Base-by-base conservation (phyloP, 129 eudicot species). In the Tagetes erecta region DNA sequence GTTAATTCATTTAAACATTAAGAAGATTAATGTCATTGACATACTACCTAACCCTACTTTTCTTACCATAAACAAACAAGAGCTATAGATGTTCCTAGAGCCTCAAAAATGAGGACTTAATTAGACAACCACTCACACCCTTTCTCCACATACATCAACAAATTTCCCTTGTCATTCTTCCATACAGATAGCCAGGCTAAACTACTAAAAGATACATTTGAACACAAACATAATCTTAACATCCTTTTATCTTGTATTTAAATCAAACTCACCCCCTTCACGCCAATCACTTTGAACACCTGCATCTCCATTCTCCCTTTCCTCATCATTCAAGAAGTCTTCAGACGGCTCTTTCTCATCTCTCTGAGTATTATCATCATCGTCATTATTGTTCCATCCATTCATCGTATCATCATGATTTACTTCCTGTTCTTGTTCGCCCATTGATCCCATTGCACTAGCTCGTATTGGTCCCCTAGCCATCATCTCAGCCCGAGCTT, bases 231-330 rank as follows among this genome's bases (percentile, higher is more conserved):
- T 45, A 41, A 57, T 20, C 14, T 5, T 33, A 59, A 33, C n/a
- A n/a, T 1, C 3, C 41, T 38, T 37, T 77, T 51, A 90, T 72
- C 95, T 86, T 37, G 92, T 81, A 82, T 90, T 93, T 67, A 93
- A 73, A 83, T 93, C 98, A 64, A 93, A 88, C 84, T 90, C 98
- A 35, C 78, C 97, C 13, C 80, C 88, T 30, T 82, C 89, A 75
- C 83, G 93, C 96, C 93, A 87, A 80, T 85, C 96, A 37, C 86
- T 80, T 59, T 85, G 86, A 41, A 75, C 30, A 12, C 77, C 88
- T 9, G 77, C 64, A 76, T 86, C 97, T 45, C 96, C 98, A 83
- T 93, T 86, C 64, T 90, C 97, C 46, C 96, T 67, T 74, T 80
- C 84, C 38, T 80, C 80, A 67, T 80, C 84, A 68, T 80, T 80